Base-by-base conservation (phyloP, 1,284 basidiomycete species). In the Heliocybe sulcata region DNA sequence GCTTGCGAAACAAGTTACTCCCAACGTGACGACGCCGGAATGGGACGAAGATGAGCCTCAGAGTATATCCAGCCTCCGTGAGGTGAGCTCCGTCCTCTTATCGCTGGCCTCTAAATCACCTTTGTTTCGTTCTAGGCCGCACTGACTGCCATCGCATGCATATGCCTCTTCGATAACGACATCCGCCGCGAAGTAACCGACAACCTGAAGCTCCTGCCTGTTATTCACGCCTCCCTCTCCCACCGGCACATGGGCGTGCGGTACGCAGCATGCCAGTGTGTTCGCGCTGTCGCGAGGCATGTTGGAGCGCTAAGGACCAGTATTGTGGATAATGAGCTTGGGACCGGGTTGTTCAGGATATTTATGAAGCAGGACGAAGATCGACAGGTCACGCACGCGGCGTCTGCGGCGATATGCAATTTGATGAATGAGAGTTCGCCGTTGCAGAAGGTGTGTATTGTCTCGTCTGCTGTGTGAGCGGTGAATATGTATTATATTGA, bases 391-490 rank as follows among this genome's bases (percentile, higher is more conserved):
- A 77, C 84, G 50, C 78, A 79, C 35, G 88, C 88, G 0, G 90
- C 91, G 0, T 72, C 90, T 0, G 79, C 83, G 0, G 86, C 85
- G 0, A 77, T 95, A 2, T 92, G 90, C 66, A 97, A 96, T 66
- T 75, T 95, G 27, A 79, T 95, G 2, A 86, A 85, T 55, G 90
- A 94, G 56, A 94, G 92, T 66, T 93, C 91, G 14, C 93, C 94
- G 3, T 67, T 95, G 60, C 76, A 84, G 57, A 68, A 74, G 54
- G 89, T 90, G 59, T 63, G 85, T 75, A 1, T 53, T n/a, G n/a
- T n/a, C n/a, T n/a, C n/a, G n/a, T n/a, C n/a, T n/a, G n/a, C n/a
- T n/a, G n/a, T n/a, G n/a, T n/a, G n/a, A n/a, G n/a, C n/a, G n/a
- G n/a, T n/a, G n/a, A n/a, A n/a, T n/a, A n/a, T n/a, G n/a, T n/a